Conservation (phyloP, 2,329 filamentous ascomycete genomes). For the Phyllosticta ampelicida region DNA sequence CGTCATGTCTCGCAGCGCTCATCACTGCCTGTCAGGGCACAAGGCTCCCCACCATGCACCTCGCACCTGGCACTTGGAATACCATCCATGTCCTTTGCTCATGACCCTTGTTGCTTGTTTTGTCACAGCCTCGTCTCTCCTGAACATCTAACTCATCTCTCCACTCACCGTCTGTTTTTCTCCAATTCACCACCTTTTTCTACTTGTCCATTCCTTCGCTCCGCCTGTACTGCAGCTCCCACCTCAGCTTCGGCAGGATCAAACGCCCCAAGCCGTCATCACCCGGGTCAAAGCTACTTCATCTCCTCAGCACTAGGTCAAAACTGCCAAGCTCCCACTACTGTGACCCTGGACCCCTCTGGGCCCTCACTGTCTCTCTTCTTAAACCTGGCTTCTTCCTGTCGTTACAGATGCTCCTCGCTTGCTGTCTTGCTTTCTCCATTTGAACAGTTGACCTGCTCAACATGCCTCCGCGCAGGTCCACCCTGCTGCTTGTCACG, state of each 20-base stretch:
- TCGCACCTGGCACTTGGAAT: no score
- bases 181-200: background rate
- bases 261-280: no score
- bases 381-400: background rate
- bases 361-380: background rate
- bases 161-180: no score
- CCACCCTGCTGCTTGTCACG: constrained; percentile 19
- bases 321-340: background rate
- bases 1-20: background rate
- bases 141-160: background rate
- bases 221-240: background rate
- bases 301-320: background rate
- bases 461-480: constrained; percentile 24
- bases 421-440: background rate
- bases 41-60: background rate
- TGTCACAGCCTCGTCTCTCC: background rate
- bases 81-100: background rate
- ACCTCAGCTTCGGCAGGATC: background rate
- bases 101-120: background rate
- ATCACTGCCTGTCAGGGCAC: background rate
- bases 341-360: background rate
- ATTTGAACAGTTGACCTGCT: constrained; percentile 4
- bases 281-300: background rate
- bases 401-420: background rate
- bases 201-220: background rate